Evolutionary conservation across 2,329 filamentous ascomycete genomes (phyloP).

Genomic region (Fonsecaea nubica): DNA sequence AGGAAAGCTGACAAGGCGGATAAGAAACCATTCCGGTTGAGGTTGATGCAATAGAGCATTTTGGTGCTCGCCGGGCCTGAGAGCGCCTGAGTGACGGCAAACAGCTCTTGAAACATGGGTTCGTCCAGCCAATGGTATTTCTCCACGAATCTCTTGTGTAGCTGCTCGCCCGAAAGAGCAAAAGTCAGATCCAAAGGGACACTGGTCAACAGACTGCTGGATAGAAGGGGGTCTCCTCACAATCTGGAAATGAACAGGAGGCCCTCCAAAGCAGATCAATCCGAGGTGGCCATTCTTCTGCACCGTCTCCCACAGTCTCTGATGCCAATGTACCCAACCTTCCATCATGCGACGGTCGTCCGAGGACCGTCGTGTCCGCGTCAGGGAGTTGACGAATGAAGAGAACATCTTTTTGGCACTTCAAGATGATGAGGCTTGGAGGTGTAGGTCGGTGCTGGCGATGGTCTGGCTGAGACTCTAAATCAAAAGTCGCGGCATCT

Average conservation of each 20-base stretch:
- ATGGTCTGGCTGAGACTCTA: no score
- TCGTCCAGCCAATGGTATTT: constrained; percentile 24
- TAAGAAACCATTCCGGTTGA: constrained; percentile 68
- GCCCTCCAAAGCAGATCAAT: constrained; percentile 70
- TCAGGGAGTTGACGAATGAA: not conserved
- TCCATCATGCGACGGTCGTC: constrained; percentile 5
- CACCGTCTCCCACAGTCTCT: constrained; percentile 2
- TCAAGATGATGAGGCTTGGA: not conserved
- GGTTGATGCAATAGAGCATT: constrained; percentile 71
- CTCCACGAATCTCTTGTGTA: constrained; percentile 24
- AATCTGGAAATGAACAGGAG: constrained; percentile 73
- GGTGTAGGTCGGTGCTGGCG: no score
- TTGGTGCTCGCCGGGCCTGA: constrained; percentile 74
- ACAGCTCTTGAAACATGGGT: constrained; percentile 70
- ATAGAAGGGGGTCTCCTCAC: not conserved
- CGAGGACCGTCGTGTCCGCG: not conserved
- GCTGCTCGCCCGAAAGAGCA: not conserved
- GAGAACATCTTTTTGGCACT: not conserved
- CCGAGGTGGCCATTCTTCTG: constrained; percentile 57
- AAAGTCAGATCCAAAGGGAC: not conserved
- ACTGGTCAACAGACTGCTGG: not conserved
- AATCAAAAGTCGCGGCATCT: no score
- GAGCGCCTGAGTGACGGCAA: constrained; percentile 71
- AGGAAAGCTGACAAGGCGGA: constrained; percentile 66
- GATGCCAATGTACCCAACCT: not conserved